Evolutionary conservation across 75 land plant genomes (phyloP).

Genomic region (Azolla pinnata): DNA sequence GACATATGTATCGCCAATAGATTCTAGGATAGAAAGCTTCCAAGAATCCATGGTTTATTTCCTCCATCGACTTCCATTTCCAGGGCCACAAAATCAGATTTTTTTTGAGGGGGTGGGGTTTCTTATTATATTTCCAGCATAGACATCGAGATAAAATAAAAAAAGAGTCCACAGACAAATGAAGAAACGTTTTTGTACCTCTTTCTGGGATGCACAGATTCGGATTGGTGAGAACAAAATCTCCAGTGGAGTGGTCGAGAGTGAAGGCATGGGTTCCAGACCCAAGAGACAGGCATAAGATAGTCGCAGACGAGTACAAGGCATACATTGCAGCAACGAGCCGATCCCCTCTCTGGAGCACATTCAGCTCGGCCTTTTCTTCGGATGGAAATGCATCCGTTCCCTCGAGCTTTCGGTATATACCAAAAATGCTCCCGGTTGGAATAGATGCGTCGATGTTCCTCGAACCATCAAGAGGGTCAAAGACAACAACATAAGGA

Average conservation of each 20-base stretch:
- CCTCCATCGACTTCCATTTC: too few relatives aligned
- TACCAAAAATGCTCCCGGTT: conserved; percentile 91
- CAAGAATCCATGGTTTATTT: too few relatives aligned
- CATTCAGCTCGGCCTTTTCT: conserved; percentile 78
- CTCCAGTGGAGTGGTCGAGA: conserved; percentile 79
- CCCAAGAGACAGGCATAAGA: conserved; percentile 75
- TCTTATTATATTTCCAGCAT: too few relatives aligned
- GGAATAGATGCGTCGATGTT: conserved; percentile 97
- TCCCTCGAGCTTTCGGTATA: conserved; percentile 62
- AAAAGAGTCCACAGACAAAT: too few relatives aligned
- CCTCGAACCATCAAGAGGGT: conserved; percentile 95
- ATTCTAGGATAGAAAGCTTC: too few relatives aligned
- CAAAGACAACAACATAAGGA: conserved; percentile 75
- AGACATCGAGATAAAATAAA: too few relatives aligned
- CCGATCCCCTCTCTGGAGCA: conserved; percentile 70
- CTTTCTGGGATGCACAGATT: conserved; percentile 59
- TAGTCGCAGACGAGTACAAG: conserved; percentile 91
- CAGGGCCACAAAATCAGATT: too few relatives aligned
- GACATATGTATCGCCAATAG: too few relatives aligned
- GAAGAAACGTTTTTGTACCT: too few relatives aligned
- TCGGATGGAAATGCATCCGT: conserved; percentile 47
- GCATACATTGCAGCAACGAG: conserved; percentile 83
- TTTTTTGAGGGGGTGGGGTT: too few relatives aligned
- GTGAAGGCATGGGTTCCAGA: conserved; percentile 83
- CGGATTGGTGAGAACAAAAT: conserved; percentile 81